Evolutionary conservation across 2,329 filamentous ascomycete genomes (phyloP).

Genomic region (Sordariomycetes sp.): DNA sequence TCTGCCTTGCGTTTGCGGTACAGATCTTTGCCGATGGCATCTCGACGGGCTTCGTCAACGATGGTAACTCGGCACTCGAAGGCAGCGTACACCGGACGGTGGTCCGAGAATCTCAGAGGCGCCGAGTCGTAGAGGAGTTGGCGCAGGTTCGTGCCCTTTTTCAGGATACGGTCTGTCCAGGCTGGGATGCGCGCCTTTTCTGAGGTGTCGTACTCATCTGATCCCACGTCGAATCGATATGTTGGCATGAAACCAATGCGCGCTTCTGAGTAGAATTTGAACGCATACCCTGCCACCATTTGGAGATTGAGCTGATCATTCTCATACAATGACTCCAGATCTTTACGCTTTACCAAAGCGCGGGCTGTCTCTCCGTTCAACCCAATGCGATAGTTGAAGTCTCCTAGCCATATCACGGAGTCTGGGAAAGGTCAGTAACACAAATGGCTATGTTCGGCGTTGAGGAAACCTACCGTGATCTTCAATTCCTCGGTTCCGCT

Average conservation of each 20-base stretch:
- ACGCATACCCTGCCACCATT: constrained; percentile 87
- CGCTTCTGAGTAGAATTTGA: constrained; percentile 86
- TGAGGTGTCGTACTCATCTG: constrained; percentile 84
- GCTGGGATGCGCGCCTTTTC: constrained; percentile 93
- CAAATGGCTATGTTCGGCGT: constrained; percentile 9
- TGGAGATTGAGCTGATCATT: constrained; percentile 95
- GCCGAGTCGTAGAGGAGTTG: constrained; percentile 79
- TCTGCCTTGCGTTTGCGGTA: constrained; percentile 62
- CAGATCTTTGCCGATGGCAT: constrained; percentile 62
- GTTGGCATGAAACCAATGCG: constrained; percentile 84
- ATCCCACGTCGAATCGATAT: constrained; percentile 90
- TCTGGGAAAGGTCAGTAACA: constrained; percentile 25
- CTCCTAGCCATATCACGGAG: constrained; percentile 86
- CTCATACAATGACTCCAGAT: constrained; percentile 74
- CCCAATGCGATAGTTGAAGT: constrained; percentile 97
- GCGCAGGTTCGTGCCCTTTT: constrained; percentile 73
- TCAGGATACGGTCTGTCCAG: constrained; percentile 91
- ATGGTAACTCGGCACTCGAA: constrained; percentile 80
- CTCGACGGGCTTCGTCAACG: constrained; percentile 65
- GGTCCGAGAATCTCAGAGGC: constrained; percentile 82
- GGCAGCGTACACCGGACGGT: constrained; percentile 85
- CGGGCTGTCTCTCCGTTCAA: constrained; percentile 70
- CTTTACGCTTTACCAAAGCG: constrained; percentile 59
- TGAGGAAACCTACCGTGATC: constrained; percentile 59
- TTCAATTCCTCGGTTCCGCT: constrained; percentile 81